These are phyloP conservation scores for Carex littledalei DNA, from an alignment of 176 grass and related monocot genomes.

Conservation along the genomic window DNA sequence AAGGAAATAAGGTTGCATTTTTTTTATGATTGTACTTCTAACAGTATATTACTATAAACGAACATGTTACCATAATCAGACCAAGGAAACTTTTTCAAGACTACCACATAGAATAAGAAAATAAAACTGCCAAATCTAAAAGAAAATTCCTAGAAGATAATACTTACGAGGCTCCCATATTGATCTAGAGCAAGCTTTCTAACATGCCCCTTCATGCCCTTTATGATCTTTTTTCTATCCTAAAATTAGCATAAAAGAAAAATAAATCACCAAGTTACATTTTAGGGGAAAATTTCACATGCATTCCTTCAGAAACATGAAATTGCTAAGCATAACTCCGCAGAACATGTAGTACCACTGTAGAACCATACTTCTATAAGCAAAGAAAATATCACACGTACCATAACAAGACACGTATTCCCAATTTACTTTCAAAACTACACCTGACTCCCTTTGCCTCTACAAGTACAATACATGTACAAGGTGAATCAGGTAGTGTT, in stretches of 20 bases:
- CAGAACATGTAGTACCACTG: neutral
- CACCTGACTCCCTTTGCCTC: neutral
- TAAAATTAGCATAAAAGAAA: slow-evolving; percentile 32
- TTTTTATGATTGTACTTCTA: neutral
- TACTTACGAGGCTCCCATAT: slow-evolving; percentile 88
- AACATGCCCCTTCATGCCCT: slow-evolving; percentile 79
- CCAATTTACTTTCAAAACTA: neutral
- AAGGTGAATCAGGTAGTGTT: neutral
- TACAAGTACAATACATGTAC: neutral
- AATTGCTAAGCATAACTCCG: neutral
- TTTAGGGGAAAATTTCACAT: neutral
- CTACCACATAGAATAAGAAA: neutral
- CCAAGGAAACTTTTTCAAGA: neutral
- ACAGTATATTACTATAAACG: neutral
- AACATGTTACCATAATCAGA: neutral
- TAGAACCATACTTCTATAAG: neutral
- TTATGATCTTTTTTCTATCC: slow-evolving; percentile 95
- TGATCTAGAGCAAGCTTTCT: slow-evolving; percentile 75
- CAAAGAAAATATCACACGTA: neutral
- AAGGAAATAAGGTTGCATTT: neutral
- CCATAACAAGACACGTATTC: neutral
- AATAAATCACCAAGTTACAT: neutral
- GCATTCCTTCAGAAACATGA: neutral
- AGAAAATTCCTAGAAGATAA: slow-evolving; percentile 12
- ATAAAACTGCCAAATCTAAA: neutral